A percentile compares a stretch with the other conserved stretches of the same genome.
Evolutionary conservation across 768 basidiomycete genomes (phyloP).

Genomic region (Mycena rebaudengoi): DNA sequence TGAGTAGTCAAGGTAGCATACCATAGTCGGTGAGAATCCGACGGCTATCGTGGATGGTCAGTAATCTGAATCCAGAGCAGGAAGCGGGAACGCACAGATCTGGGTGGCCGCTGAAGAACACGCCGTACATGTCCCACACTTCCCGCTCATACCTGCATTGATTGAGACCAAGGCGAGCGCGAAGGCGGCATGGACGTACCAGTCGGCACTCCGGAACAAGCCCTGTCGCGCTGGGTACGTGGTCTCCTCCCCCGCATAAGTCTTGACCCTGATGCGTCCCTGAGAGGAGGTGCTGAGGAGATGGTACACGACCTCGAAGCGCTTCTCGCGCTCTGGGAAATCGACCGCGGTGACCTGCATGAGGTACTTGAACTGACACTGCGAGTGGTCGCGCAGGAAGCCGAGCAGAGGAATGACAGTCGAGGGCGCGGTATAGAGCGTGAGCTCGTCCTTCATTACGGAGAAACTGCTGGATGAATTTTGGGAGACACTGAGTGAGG

Average conservation of each 20-base stretch:
- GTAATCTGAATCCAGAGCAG: constrained; percentile 5
- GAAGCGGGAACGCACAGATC: constrained; percentile 75
- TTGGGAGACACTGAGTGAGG: constrained; percentile 91
- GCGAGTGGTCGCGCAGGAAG: constrained; percentile 94
- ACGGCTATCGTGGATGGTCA: constrained; percentile 63
- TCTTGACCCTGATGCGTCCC: constrained; percentile 94
- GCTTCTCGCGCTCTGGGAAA: constrained; percentile 90
- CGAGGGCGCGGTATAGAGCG: constrained; percentile 85
- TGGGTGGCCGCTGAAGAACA: constrained; percentile 96
- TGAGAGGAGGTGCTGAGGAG: constrained; percentile 81
- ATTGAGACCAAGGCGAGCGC: neutral
- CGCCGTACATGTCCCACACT: constrained; percentile 97
- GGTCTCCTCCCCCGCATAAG: constrained; percentile 92
- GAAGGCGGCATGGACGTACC: constrained; percentile 57
- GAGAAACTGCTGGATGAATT: constrained; percentile 99
- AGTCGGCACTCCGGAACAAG: constrained; percentile 92
- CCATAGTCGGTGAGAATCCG: constrained; percentile 99
- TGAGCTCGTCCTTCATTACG: constrained; percentile 94
- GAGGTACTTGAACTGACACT: constrained; percentile 91
- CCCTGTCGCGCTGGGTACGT: constrained; percentile 85
- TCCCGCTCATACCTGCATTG: constrained; percentile 90
- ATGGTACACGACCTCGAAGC: constrained; percentile 98
- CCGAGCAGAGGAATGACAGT: constrained; percentile 86
- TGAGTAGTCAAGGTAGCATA: constrained; percentile 34
- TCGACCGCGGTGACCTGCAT: constrained; percentile 98